These are phyloP conservation scores for Phytophthora tentaculata DNA, from an alignment of 352 stramenopile species.

Conservation along the genomic window DNA sequence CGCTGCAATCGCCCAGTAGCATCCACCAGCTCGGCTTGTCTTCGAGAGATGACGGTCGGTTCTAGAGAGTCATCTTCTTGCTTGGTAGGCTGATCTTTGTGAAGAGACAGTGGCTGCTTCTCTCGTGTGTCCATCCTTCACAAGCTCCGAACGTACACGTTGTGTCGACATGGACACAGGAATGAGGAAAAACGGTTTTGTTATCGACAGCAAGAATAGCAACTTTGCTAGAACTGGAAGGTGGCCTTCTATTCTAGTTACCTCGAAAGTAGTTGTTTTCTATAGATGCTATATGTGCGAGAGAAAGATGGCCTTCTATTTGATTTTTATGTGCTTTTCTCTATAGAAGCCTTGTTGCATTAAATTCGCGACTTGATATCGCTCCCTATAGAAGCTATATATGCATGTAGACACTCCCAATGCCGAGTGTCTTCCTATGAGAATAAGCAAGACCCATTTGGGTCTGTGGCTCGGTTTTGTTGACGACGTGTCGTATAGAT, in stretches of 20 bases:
- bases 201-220: constrained; percentile 24
- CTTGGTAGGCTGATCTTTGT: too few species aligned
- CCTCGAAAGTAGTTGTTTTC: too few species aligned
- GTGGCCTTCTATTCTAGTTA: too few species aligned
- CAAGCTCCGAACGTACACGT: neutral
- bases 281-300: too few species aligned
- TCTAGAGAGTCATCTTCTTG: constrained; percentile 17
- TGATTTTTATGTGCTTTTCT: too few species aligned
- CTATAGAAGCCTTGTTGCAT: too few species aligned
- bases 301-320: too few species aligned
- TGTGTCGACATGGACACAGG: constrained; percentile 22
- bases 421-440: neutral
- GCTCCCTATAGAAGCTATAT: neutral
- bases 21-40: constrained; percentile 41
- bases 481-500: too few species aligned
- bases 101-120: constrained; percentile 12
- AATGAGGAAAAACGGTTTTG: constrained; percentile 21
- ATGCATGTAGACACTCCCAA: neutral
- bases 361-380: too few species aligned
- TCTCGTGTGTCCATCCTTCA: constrained; percentile 28
- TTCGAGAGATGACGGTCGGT: constrained; percentile 24
- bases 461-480: neutral
- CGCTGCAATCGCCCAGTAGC: constrained; percentile 43
- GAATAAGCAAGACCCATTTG: neutral
- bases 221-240: too few species aligned